Percentiles rank a stretch among this genome's conserved stretches.
phyloP scores from a whole-genome alignment of 31 red algal genomes.

The Asparagopsis taxiformis region DNA sequence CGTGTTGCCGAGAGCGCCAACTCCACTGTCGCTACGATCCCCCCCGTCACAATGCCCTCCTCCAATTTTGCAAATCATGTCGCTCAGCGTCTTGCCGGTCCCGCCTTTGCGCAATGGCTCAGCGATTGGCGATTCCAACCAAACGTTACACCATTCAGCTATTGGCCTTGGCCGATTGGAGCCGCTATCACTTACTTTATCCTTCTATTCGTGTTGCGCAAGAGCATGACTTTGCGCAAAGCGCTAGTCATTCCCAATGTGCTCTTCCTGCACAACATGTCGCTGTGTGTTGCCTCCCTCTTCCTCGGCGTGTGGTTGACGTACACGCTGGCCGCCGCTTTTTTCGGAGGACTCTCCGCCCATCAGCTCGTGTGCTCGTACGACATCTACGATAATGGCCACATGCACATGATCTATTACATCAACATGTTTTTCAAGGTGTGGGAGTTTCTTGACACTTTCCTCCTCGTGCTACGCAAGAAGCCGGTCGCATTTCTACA shows the following conservation, averaged over 20 bases:
- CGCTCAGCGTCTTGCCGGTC: not conserved
- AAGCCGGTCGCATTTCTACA: slow-evolving; percentile 88
- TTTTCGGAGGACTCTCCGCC: slow-evolving; percentile 27
- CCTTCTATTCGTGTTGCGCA: slow-evolving; percentile 47
- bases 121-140: slow-evolving; percentile 68
- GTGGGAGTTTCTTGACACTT: slow-evolving; percentile 93
- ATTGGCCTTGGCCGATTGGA: slow-evolving; percentile 42
- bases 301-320: slow-evolving; percentile 73
- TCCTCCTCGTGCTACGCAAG: slow-evolving; percentile 86
- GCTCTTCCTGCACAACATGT: slow-evolving; percentile 84
- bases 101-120: not conserved
- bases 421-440: slow-evolving; percentile 93
- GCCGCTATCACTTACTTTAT: slow-evolving; percentile 65
- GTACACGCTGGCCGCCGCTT: slow-evolving; percentile 29
- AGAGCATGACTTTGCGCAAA: slow-evolving; percentile 40
- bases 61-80: not conserved
- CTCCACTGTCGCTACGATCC: no score
- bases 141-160: slow-evolving; percentile 60
- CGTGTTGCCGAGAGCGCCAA: no score
- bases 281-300: slow-evolving; percentile 58
- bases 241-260: slow-evolving; percentile 61
- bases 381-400: slow-evolving; percentile 80
- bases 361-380: slow-evolving; percentile 80
- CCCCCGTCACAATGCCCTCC: not conserved
- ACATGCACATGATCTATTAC: slow-evolving; percentile 91